A percentile compares a stretch with the other conserved stretches of the same genome.
Conservation (phyloP, 73 alveolate genomes). For the Tetrahymena thermophila region DNA sequence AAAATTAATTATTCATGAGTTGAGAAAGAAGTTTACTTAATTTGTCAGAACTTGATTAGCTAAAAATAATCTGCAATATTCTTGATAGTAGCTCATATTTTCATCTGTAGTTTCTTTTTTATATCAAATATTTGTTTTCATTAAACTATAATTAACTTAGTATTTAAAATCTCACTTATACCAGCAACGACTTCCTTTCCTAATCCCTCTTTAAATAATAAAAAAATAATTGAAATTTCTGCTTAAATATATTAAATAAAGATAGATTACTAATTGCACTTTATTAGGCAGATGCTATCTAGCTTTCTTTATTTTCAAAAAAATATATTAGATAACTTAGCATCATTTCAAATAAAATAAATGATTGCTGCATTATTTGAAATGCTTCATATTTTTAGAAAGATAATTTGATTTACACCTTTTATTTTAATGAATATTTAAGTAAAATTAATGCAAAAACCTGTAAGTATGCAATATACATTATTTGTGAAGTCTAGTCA, state of each 20-base stretch:
- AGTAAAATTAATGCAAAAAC: too few relatives aligned
- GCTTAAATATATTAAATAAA: not conserved
- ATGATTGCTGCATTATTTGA: too few relatives aligned
- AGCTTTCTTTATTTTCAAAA: not conserved
- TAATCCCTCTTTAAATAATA: not conserved
- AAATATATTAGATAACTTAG: too few relatives aligned
- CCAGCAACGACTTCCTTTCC: not conserved
- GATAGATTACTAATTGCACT: not conserved
- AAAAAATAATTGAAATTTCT: not conserved
- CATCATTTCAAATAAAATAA: too few relatives aligned
- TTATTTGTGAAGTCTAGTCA: not conserved
- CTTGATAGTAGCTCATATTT: not conserved
- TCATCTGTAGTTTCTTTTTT: not conserved
- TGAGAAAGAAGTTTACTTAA: not conserved
- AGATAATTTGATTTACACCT: not conserved
- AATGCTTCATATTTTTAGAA: not conserved
- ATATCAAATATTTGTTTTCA: too few relatives aligned
- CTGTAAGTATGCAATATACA: not conserved
- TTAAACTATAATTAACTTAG: not conserved
- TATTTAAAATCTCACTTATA: not conserved
- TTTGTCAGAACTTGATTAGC: not conserved
- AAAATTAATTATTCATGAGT: too few relatives aligned
- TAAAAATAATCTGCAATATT: not conserved
- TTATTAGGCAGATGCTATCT: not conserved
- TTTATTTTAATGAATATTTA: too few relatives aligned